Base-by-base conservation (phyloP, 257 asterid genomes). In the Perilla frutescens region DNA sequence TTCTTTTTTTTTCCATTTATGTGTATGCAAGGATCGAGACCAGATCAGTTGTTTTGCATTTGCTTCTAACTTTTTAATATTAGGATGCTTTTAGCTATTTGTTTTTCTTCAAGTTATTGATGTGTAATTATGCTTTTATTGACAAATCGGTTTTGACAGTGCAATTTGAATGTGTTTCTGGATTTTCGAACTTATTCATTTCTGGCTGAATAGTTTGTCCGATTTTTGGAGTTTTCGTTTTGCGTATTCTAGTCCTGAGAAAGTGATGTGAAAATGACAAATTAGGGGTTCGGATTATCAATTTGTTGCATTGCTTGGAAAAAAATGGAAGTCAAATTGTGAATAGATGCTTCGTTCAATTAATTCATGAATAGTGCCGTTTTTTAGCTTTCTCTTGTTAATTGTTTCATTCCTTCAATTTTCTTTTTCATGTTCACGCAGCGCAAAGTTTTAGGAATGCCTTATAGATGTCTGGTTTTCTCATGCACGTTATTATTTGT, bases 31-130 rank as follows among this genome's bases (percentile, higher is more conserved):
- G 66, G 58, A 44, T 59, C 43, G 55, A 72, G 72, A 72, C 63
- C 43, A 37, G 56, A 67, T 75, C 1, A 65, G 73, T 36, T 73
- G 67, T n/a, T 68, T 60, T 40, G 50, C 32, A 6, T 73, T 66
- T 55, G 11, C 9, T 31, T 11, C 31, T 51, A 26, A 26, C 15
- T 43, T 62, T 37, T 4, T 2, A 3, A 53, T 12, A 14, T 67
- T 3, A 26, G 34, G 69, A 62, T 63, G 71, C 57, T 57, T 58
- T 14, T 31, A 14, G 13, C 32, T 73, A 45, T 14, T 57, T 29
- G 62, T 7, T 49, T 61, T 15, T 53, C 14, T 62, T 36, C 32
- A 15, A 37, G 37, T 39, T 11, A 7, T 51, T 74, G 4, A 6
- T 50, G 39, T 3, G 1, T 31, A 62, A 34, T 45, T 1, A 7